Percentiles rank a stretch among this genome's conserved stretches.
These are phyloP conservation scores for Globisporangium irregulare DNA, from an alignment of 352 stramenopile species.

Conservation along the genomic window DNA sequence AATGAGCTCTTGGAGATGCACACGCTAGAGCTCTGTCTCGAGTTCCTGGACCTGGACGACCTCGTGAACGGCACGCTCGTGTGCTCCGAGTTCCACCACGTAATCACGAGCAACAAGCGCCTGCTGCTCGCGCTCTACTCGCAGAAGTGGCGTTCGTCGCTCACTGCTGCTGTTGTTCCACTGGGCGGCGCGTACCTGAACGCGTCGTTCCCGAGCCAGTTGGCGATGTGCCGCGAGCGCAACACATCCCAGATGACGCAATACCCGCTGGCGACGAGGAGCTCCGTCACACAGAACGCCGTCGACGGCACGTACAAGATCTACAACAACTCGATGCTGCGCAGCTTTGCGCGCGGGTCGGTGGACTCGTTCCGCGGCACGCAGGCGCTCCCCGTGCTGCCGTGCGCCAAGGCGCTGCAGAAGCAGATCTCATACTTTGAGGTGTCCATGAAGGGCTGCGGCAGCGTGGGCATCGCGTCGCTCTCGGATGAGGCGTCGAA, in stretches of 20 bases:
- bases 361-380: constrained; percentile 72
- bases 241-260: constrained; percentile 10
- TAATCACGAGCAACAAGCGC: constrained; percentile 38
- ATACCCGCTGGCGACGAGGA: constrained; percentile 65
- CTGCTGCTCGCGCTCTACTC: constrained; percentile 60
- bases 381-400: constrained; percentile 44
- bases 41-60: constrained; percentile 61
- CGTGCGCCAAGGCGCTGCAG: constrained; percentile 53
- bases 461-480: constrained; percentile 73
- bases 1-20: constrained; percentile 39
- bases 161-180: constrained; percentile 4
- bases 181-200: constrained; percentile 35
- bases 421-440: constrained; percentile 75
- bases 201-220: constrained; percentile 41
- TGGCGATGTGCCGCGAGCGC: constrained; percentile 43
- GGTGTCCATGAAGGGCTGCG: constrained; percentile 65
- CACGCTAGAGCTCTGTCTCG: constrained; percentile 69
- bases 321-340: constrained; percentile 83
- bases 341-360: constrained; percentile 59
- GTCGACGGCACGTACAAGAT: constrained; percentile 46
- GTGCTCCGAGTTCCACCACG: constrained; percentile 57
- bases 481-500: constrained; percentile 51
- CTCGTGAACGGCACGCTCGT: constrained; percentile 40
- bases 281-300: constrained; percentile 26
- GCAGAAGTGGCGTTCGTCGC: constrained; percentile 46